phyloP scores from a whole-genome alignment of 2,329 filamentous ascomycete genomes.

The Aplosporella prunicola region DNA sequence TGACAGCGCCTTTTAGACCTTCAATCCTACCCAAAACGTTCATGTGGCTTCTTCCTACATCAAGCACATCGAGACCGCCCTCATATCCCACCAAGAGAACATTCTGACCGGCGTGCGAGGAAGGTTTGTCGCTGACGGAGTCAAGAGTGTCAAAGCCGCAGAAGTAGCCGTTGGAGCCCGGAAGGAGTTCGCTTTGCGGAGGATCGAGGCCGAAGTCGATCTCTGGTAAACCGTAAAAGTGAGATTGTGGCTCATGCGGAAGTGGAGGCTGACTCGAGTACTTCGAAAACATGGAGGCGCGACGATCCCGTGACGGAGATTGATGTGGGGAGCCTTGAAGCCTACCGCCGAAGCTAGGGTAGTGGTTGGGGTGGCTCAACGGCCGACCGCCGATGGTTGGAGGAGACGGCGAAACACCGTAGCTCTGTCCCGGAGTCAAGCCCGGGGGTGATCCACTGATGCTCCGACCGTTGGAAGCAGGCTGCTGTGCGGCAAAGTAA shows the following conservation, averaged over 20 bases:
- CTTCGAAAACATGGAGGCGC: conserved; percentile 47
- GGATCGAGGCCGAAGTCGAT: conserved; percentile 52
- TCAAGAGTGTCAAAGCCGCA: conserved; percentile 70
- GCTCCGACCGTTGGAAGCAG: conserved; percentile 30
- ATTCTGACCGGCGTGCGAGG: conserved; percentile 42
- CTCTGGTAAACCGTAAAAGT: conserved; percentile 68
- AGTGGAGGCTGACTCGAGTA: conserved; percentile 50
- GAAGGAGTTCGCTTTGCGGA: conserved; percentile 42
- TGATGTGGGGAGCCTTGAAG: conserved; percentile 24
- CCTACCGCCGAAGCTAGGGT: conserved; percentile 33
- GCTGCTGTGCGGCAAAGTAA: conserved; percentile 33
- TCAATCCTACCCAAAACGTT: conserved; percentile 62
- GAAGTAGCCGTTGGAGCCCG: conserved; percentile 63
- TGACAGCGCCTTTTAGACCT: conserved; percentile 68
- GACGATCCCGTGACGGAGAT: conserved; percentile 28
- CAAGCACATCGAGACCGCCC: conserved; percentile 67
- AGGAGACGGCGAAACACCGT: conserved; percentile 31
- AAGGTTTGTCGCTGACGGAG: conserved; percentile 35
- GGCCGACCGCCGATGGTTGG: conserved; percentile 22
- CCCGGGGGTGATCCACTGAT: conserved; percentile 38
- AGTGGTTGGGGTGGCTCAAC: conserved; percentile 40
- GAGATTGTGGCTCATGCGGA: conserved; percentile 65
- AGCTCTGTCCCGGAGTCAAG: conserved; percentile 16
- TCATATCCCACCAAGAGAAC: conserved; percentile 71
- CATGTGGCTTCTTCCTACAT: conserved; percentile 61